Evolutionary conservation across 2,329 filamentous ascomycete species (phyloP).

Genomic region (Cordyceps javanica): DNA sequence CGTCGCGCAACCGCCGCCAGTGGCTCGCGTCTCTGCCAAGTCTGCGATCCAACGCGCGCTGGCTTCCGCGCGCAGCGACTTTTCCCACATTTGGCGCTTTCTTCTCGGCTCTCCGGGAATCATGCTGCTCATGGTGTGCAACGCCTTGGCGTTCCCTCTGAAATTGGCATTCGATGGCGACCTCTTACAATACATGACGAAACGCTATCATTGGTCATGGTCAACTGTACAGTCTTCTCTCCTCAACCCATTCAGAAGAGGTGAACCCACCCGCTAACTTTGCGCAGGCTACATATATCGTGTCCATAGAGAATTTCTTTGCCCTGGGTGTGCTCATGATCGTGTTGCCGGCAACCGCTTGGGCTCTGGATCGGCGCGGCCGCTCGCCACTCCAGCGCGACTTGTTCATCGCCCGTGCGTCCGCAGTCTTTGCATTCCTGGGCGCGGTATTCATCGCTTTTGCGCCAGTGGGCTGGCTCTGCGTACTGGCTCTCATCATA

Average conservation of each 20-base stretch:
- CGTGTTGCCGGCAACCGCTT: slow-evolving; percentile 31
- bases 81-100: slow-evolving; percentile 33
- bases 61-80: slow-evolving; percentile 23
- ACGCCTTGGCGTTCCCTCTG: slow-evolving; percentile 22
- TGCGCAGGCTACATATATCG: slow-evolving; percentile 33
- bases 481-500: slow-evolving; percentile 36
- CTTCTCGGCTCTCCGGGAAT: slow-evolving; percentile 33
- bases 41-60: slow-evolving; percentile 15
- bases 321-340: slow-evolving; percentile 33
- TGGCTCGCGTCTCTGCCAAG: slow-evolving; percentile 7
- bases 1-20: neutral
- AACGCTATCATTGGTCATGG: slow-evolving; percentile 44
- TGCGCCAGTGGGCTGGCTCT: slow-evolving; percentile 28
- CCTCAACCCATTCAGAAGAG: slow-evolving; percentile 2
- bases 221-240: slow-evolving; percentile 26
- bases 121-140: slow-evolving; percentile 31
- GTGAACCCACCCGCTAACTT: slow-evolving; percentile 6
- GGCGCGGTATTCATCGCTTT: slow-evolving; percentile 33
- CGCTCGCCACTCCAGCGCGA: slow-evolving; percentile 32
- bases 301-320: slow-evolving; percentile 31
- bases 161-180: slow-evolving; percentile 27
- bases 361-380: slow-evolving; percentile 24
- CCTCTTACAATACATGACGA: slow-evolving; percentile 47
- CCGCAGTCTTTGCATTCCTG: slow-evolving; percentile 24
- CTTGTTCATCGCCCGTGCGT: slow-evolving; percentile 32